Evolutionary conservation across 495 filamentous ascomycete species (phyloP), one percentile per base, ranked within the genome.

Genomic region (Thermochaetoides thermophila): DNA sequence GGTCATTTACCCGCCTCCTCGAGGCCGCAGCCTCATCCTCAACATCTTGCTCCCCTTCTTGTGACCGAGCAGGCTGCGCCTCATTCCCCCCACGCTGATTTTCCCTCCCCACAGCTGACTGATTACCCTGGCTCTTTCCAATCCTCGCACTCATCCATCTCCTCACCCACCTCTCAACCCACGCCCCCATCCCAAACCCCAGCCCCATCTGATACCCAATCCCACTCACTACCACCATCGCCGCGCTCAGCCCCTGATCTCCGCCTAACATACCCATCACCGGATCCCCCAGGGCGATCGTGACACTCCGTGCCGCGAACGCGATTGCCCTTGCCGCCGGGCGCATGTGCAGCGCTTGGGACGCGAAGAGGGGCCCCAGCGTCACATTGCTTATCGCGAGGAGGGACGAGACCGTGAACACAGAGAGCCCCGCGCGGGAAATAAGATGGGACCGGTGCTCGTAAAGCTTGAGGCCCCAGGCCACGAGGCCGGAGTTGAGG

Each of bases 391-490:
- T 36, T 3, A 57, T 38, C 5, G 60, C 51, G 0, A 49, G 18
- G 4, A 43, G 17, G 10, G 49, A 52, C 0, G 55, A 54, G 13
- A 55, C 55, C 7, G 46, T 24, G 12, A 59, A 50, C 1, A 56
- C 52, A 20, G 46, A 47, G 8, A 58, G 34, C 3, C 60, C 62
- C 4, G 53, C 53, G 39, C 54, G 42, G 6, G 55, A 58, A 17
- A 56, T 43, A 0, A 67, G 40, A 18, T 58, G 57, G 1, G 32
- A 21, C 9, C 61, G 55, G 46, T 61, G 61, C 35, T 61, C 54
- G 44, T 57, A 66, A 27, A 67, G 58, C 41, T 67, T 67, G 29
- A 66, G 49, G 0, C 63, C 62, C 54, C 63, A 53, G 3, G 53
- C 50, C 0, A 59, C 53, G 13, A 67, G 57, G 9, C 63, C 61